Percentiles rank a stretch among this genome's conserved stretches.
Evolutionary conservation across 1,284 basidiomycete genomes (phyloP).

Genomic region (Malassezia psittaci): DNA sequence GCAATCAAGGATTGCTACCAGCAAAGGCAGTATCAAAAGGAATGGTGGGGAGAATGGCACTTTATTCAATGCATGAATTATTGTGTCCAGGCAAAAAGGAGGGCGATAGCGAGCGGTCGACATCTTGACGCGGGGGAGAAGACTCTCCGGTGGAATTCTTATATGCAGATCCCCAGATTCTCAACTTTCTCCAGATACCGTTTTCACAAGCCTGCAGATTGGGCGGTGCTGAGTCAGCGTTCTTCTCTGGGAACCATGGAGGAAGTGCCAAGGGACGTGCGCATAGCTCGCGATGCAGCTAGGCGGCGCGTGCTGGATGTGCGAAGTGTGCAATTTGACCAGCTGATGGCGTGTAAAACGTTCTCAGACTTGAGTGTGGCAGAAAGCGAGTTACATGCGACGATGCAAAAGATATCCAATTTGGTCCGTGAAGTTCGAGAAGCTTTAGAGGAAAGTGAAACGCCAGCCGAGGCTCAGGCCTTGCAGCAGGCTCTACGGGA

Average conservation of each 20-base stretch:
- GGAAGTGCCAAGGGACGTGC: constrained; percentile 13
- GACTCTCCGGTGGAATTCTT: background rate
- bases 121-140: constrained; percentile 3
- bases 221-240: background rate
- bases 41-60: constrained; percentile 34
- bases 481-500: constrained; percentile 8
- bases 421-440: constrained; percentile 24
- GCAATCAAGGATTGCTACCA: constrained; percentile 27
- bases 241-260: background rate
- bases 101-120: background rate
- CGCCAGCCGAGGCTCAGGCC: constrained; percentile 17
- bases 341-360: constrained; percentile 18
- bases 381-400: constrained; percentile 26
- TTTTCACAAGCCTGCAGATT: background rate
- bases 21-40: constrained; percentile 28
- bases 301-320: constrained; percentile 24
- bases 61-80: constrained; percentile 24
- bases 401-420: constrained; percentile 23
- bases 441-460: constrained; percentile 28
- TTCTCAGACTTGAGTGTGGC: constrained; percentile 19
- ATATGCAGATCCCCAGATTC: too few relatives aligned
- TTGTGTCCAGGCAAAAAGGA: constrained; percentile 21
- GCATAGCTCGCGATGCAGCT: constrained; percentile 19
- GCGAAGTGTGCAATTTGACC: constrained; percentile 22
- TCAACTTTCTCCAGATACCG: background rate